Evolutionary conservation across 208 protist genomes (phyloP).

Genomic region (Crithidia thermophila): DNA sequence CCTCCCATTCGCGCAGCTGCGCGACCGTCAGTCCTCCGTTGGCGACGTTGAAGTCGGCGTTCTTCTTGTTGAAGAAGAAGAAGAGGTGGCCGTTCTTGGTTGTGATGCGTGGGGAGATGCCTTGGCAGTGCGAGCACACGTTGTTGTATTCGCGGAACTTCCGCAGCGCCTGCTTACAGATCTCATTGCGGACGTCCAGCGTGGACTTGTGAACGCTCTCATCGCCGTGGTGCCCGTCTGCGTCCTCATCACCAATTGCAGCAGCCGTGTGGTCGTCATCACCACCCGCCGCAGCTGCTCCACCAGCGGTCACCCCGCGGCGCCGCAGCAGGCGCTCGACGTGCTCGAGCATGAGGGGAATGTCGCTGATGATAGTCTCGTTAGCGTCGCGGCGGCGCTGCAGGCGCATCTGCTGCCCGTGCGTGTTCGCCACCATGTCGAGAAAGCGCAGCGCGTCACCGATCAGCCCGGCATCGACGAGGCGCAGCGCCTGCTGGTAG

Average conservation of each 20-base stretch:
- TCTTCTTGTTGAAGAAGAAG: conserved; percentile 80
- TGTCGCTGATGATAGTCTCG: conserved; percentile 73
- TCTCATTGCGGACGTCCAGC: conserved; percentile 73
- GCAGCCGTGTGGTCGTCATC: background rate
- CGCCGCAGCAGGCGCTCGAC: conserved; percentile 57
- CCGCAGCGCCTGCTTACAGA: conserved; percentile 71
- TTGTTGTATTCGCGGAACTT: conserved; percentile 61
- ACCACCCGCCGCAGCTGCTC: background rate
- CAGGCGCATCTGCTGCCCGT: conserved; percentile 51
- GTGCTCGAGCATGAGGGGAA: conserved; percentile 58
- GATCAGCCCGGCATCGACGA: conserved; percentile 72
- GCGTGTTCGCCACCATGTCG: conserved; percentile 63
- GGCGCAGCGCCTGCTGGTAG: conserved; percentile 77
- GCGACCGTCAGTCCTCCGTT: conserved; percentile 52
- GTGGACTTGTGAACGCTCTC: conserved; percentile 36
- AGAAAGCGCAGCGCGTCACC: conserved; percentile 87
- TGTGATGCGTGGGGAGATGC: conserved; percentile 73
- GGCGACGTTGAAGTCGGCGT: conserved; percentile 57
- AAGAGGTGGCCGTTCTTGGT: conserved; percentile 84
- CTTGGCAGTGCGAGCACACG: conserved; percentile 79
- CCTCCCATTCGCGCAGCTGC: conserved; percentile 69
- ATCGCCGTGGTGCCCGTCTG: background rate
- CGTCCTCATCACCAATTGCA: background rate
- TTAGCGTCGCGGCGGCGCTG: conserved; percentile 58
- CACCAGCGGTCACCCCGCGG: conserved; percentile 8